Percentiles rank a stretch among this genome's conserved stretches.
These are phyloP conservation scores for Eutrema japonicum DNA, from an alignment of 345 rosid genomes.

Conservation along the genomic window DNA sequence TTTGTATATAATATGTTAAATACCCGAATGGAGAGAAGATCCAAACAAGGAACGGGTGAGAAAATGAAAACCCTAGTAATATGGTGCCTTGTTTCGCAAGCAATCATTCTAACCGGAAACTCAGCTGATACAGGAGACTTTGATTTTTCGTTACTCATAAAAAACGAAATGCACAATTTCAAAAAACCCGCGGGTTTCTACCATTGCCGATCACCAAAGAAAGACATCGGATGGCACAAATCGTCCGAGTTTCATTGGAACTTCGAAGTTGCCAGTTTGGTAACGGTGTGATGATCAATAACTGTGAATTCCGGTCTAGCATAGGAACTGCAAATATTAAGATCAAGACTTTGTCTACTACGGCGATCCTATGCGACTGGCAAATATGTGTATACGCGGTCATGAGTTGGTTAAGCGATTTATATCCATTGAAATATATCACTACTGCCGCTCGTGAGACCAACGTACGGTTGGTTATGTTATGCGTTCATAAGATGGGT, in stretches of 20 bases:
- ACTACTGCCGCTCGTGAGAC: too few relatives aligned
- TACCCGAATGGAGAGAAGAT: neutral
- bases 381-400: too few relatives aligned
- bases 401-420: too few relatives aligned
- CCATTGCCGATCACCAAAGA: slow-evolving; percentile 32
- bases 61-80: slow-evolving; percentile 35
- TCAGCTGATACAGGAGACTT: slow-evolving; percentile 29
- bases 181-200: slow-evolving; percentile 20
- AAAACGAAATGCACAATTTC: slow-evolving; percentile 33
- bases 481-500: too few relatives aligned
- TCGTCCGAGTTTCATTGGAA: slow-evolving; percentile 33
- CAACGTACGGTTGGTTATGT: too few relatives aligned
- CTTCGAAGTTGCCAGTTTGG: slow-evolving; percentile 37
- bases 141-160: slow-evolving; percentile 20
- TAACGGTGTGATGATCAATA: slow-evolving; percentile 33
- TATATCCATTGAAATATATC: too few relatives aligned
- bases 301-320: slow-evolving; percentile 33
- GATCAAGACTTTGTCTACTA: slow-evolving; percentile 38
- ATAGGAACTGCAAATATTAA: slow-evolving; percentile 22
- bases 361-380: slow-evolving; percentile 11
- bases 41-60: neutral
- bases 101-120: slow-evolving; percentile 18
- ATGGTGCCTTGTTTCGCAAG: slow-evolving; percentile 27
- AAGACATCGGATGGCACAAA: slow-evolving; percentile 40
- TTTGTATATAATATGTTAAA: neutral